Conservation (phyloP, 345 rosid genomes). For the Populus nigra region DNA sequence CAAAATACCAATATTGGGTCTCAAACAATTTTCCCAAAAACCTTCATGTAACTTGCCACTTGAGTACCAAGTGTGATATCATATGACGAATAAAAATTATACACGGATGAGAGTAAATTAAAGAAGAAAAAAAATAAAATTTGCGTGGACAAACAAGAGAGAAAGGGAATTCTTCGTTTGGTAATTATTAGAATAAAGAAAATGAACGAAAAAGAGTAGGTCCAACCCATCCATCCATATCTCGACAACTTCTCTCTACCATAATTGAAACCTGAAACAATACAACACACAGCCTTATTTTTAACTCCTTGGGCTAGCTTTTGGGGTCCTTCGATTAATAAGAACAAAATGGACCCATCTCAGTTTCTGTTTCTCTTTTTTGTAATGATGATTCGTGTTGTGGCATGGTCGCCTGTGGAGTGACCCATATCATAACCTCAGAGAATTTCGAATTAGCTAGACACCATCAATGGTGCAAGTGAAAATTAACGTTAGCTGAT, state of each 20-base stretch:
- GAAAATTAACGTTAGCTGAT: too few relatives aligned
- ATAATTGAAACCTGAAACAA: constrained; percentile 17
- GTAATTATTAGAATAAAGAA: constrained; percentile 21
- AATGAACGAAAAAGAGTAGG: constrained; percentile 8
- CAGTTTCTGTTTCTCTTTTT: constrained; percentile 6
- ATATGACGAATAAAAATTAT: too few relatives aligned
- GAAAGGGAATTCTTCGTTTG: neutral
- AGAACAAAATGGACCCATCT: constrained; percentile 21
- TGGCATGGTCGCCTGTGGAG: neutral
- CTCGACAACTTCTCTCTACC: constrained; percentile 16
- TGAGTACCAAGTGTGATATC: too few relatives aligned
- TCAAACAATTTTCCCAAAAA: too few relatives aligned
- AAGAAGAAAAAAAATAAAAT: too few relatives aligned
- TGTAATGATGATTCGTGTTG: constrained; percentile 15
- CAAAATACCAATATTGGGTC: too few relatives aligned
- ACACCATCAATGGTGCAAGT: neutral
- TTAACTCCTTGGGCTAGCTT: neutral
- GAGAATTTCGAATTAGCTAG: constrained; percentile 3
- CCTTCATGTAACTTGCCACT: neutral
- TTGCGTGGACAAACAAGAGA: constrained; percentile 7
- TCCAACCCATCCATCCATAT: constrained; percentile 19
- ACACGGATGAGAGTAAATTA: too few relatives aligned
- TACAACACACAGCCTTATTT: neutral
- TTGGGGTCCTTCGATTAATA: constrained; percentile 23
- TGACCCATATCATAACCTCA: neutral